Percentiles rank a stretch among this genome's conserved stretches.
These are phyloP conservation scores for Fusarium beomiforme DNA, from an alignment of 2,329 filamentous ascomycete genomes.

Conservation along the genomic window DNA sequence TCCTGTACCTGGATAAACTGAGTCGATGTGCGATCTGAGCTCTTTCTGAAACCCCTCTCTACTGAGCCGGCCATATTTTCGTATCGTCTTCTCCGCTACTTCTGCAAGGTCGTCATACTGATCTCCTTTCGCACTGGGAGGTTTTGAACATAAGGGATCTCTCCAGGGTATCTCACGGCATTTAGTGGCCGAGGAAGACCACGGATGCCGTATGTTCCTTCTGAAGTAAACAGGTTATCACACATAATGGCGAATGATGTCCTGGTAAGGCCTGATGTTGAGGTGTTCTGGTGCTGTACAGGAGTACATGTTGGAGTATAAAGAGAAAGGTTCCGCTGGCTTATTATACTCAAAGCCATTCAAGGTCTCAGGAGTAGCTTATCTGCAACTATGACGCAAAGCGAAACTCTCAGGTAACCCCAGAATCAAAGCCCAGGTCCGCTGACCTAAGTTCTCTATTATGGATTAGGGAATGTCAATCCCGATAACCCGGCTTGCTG, in stretches of 20 bases:
- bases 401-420: background rate
- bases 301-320: too few species aligned
- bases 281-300: too few species aligned
- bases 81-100: background rate
- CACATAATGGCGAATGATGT: background rate
- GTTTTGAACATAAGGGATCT: background rate
- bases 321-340: fast-evolving
- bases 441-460: background rate
- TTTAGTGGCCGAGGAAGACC: background rate
- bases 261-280: fast-evolving
- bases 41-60: background rate
- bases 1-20: background rate
- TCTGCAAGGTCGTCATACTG: background rate
- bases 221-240: fast-evolving
- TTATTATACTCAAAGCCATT: background rate
- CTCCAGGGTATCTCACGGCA: background rate
- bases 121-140: background rate
- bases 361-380: fast-evolving
- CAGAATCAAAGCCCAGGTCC: fast-evolving
- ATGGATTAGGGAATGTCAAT: fast-evolving
- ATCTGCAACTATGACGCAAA: background rate
- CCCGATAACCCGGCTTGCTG: background rate
- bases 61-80: background rate
- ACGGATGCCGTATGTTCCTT: constrained; percentile 2
- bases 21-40: background rate